These are phyloP conservation scores for Barbatosphaeria neglecta DNA, from an alignment of 495 filamentous ascomycete genomes.

Conservation along the genomic window DNA sequence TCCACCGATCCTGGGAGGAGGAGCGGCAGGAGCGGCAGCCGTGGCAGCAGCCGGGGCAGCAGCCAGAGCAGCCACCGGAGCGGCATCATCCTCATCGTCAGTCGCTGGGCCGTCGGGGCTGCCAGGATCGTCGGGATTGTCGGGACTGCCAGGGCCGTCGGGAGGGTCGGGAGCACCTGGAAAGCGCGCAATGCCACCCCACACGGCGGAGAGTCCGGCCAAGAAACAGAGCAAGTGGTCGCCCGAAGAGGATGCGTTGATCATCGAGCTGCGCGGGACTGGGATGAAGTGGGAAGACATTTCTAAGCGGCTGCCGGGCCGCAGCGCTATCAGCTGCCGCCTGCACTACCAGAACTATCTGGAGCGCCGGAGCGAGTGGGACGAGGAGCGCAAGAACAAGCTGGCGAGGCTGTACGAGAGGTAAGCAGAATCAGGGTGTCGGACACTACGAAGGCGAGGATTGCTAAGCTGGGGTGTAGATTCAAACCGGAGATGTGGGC, in stretches of 20 bases:
- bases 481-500: conserved; percentile 98
- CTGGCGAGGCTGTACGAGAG: conserved; percentile 89
- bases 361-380: conserved; percentile 82
- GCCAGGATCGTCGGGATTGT: no score
- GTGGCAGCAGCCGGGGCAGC: no score
- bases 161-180: conserved; percentile 5
- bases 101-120: no score
- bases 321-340: conserved; percentile 85
- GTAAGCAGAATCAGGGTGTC: conserved; percentile 49
- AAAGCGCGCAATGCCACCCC: conserved; percentile 37
- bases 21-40: no score
- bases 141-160: no score
- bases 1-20: no score
- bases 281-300: conserved; percentile 99
- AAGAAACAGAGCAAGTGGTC: conserved; percentile 98
- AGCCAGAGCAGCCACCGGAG: no score
- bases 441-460: no score
- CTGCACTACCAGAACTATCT: conserved; percentile 97
- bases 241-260: conserved; percentile 75
- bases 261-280: conserved; percentile 75
- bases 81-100: no score
- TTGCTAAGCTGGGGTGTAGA: conserved; percentile 40
- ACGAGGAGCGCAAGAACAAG: conserved; percentile 95
- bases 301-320: conserved; percentile 74
- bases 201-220: conserved; percentile 62